Evolutionary conservation across 495 filamentous ascomycete species (phyloP).

Genomic region (Penicillium coffeae): DNA sequence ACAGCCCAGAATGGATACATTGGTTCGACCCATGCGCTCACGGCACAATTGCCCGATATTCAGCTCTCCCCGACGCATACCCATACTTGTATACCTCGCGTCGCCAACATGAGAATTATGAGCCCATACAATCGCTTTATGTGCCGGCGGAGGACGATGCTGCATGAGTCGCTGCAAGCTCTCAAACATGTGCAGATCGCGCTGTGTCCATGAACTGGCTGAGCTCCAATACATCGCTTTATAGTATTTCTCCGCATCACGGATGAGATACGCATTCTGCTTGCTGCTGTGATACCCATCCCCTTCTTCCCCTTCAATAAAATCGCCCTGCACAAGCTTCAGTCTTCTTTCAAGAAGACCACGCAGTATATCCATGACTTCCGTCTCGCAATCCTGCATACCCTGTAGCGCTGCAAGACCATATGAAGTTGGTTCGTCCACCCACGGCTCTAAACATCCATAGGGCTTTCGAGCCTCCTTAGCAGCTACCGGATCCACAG

Average conservation of each 20-base stretch:
- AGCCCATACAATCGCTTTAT: constrained; percentile 57
- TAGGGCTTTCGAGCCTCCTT: constrained; percentile 45
- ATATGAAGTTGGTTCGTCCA: constrained; percentile 50
- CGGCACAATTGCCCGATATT: constrained; percentile 57
- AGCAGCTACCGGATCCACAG: constrained; percentile 42
- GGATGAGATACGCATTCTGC: constrained; percentile 54
- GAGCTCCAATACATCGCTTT: constrained; percentile 56
- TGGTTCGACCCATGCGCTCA: constrained; percentile 42
- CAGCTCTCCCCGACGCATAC: constrained; percentile 44
- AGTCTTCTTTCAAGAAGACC: constrained; percentile 43
- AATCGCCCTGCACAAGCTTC: constrained; percentile 31
- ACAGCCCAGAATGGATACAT: constrained; percentile 51
- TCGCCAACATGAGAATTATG: constrained; percentile 62
- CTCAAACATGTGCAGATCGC: constrained; percentile 57
- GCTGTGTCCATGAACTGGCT: constrained; percentile 53
- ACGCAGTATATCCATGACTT: constrained; percentile 45
- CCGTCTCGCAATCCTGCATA: constrained; percentile 46
- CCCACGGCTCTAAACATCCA: constrained; percentile 46
- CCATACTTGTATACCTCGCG: constrained; percentile 54
- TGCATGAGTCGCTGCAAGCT: constrained; percentile 47
- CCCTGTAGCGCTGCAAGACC: constrained; percentile 44
- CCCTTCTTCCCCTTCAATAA: constrained; percentile 37
- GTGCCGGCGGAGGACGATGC: constrained; percentile 30
- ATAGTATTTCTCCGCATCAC: constrained; percentile 57
- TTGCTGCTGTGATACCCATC: constrained; percentile 52